A percentile compares a stretch with the other conserved stretches of the same genome.
These are phyloP conservation scores for Solanum clarkiae DNA, from an alignment of 257 asterid genomes.

Conservation along the genomic window DNA sequence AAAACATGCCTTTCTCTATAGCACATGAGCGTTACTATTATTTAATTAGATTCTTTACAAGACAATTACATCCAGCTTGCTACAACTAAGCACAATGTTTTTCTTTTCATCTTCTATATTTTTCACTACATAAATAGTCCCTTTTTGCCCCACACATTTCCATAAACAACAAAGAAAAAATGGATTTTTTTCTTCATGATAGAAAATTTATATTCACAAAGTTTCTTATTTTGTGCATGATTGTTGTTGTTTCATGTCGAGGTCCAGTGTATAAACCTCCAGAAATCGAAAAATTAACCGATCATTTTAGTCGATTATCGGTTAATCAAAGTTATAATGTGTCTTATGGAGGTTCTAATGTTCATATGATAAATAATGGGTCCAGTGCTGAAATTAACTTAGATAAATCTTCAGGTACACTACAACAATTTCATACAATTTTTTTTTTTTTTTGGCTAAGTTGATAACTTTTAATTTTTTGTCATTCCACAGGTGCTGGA, in stretches of 20 bases:
- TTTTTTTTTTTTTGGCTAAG: background rate
- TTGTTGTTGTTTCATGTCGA: slow-evolving; percentile 18
- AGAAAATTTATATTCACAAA: background rate
- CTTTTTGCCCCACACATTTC: background rate
- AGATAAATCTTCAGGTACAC: slow-evolving; percentile 59
- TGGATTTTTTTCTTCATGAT: slow-evolving; percentile 14
- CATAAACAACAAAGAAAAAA: slow-evolving; percentile 6
- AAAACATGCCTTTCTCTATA: slow-evolving; percentile 30
- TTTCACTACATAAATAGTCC: slow-evolving; percentile 14
- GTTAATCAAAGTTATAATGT: slow-evolving; percentile 37
- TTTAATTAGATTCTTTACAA: slow-evolving; percentile 3
- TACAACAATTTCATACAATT: background rate
- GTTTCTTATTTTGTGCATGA: slow-evolving; percentile 8
- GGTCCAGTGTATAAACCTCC: slow-evolving; percentile 71
- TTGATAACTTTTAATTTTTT: background rate
- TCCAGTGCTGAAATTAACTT: slow-evolving; percentile 42
- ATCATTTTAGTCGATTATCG: slow-evolving; percentile 24
- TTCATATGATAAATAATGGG: slow-evolving; percentile 41
- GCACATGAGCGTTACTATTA: slow-evolving; percentile 22
- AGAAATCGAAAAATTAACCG: slow-evolving; percentile 39
- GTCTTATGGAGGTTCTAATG: slow-evolving; percentile 43
- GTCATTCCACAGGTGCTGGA: slow-evolving; percentile 44
- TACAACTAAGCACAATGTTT: slow-evolving; percentile 46
- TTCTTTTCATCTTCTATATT: background rate
- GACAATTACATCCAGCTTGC: slow-evolving; percentile 57